phyloP scores from a whole-genome alignment of 169 alveolate genomes.

The Theileria orientalis region DNA sequence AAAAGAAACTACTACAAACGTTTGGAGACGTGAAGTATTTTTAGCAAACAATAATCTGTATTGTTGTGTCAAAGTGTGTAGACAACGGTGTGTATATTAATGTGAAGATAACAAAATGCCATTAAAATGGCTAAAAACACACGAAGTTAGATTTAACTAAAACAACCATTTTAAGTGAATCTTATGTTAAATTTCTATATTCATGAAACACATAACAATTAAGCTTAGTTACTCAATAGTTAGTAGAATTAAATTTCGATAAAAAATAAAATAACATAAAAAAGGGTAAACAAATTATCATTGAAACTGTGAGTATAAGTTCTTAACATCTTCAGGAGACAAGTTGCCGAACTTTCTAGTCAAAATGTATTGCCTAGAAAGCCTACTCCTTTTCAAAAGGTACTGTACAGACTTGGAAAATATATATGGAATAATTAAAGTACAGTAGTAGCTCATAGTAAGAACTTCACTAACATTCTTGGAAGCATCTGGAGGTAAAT shows the following conservation, averaged over 20 bases:
- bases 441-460: not conserved
- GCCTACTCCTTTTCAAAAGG: not conserved
- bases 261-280: too few species aligned
- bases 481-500: not conserved
- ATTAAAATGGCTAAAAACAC: too few species aligned
- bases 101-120: too few species aligned
- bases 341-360: not conserved
- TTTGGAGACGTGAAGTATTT: constrained; percentile 9
- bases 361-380: constrained; percentile 4
- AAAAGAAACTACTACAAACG: constrained; percentile 20
- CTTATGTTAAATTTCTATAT: too few species aligned
- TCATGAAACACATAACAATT: not conserved
- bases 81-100: not conserved
- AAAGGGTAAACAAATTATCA: not conserved
- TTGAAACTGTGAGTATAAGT: not conserved
- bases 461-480: constrained; percentile 3
- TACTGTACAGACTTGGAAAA: not conserved
- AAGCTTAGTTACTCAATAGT: too few species aligned
- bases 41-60: too few species aligned
- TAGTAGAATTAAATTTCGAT: too few species aligned
- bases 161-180: too few species aligned
- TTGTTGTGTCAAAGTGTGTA: too few species aligned
- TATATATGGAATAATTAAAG: constrained; percentile 1
- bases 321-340: not conserved
- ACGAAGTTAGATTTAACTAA: too few species aligned